phyloP scores from a whole-genome alignment of 345 rosid species.

The Geranium brycei region DNA sequence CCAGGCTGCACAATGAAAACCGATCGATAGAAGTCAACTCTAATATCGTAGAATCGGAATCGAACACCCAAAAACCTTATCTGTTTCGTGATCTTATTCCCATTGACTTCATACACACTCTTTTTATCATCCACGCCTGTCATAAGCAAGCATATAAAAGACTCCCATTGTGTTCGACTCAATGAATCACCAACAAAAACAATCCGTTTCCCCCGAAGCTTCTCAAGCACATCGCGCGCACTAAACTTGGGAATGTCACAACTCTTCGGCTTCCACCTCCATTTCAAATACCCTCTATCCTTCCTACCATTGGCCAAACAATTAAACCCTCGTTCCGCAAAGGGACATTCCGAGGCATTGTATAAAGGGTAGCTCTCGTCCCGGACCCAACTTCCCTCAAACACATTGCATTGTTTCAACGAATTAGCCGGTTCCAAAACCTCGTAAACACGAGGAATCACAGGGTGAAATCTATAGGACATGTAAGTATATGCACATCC shows the following conservation, averaged over 20 bases:
- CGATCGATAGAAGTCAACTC: slow-evolving; percentile 58
- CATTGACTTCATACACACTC: slow-evolving; percentile 48
- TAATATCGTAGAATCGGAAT: slow-evolving; percentile 35
- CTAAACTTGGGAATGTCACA: slow-evolving; percentile 51
- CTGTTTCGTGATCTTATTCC: slow-evolving; percentile 40
- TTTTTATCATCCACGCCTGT: slow-evolving; percentile 50
- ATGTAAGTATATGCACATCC: slow-evolving; percentile 28
- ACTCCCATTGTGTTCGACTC: slow-evolving; percentile 69
- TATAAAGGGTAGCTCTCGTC: slow-evolving; percentile 54
- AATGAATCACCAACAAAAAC: slow-evolving; percentile 65
- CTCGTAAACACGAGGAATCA: slow-evolving; percentile 8
- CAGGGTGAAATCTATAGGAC: slow-evolving; percentile 30
- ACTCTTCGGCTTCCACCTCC: slow-evolving; percentile 62
- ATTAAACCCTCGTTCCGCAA: slow-evolving; percentile 51
- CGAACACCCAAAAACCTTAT: slow-evolving; percentile 41
- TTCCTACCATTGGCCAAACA: slow-evolving; percentile 54
- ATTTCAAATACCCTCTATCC: slow-evolving; percentile 39
- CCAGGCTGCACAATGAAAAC: slow-evolving; percentile 53
- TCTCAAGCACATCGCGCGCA: slow-evolving; percentile 25
- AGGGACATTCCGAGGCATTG: slow-evolving; percentile 51
- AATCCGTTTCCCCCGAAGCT: slow-evolving; percentile 46
- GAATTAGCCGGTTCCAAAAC: slow-evolving; percentile 18
- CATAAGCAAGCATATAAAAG: slow-evolving; percentile 64
- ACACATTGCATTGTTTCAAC: slow-evolving; percentile 29
- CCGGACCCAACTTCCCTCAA: slow-evolving; percentile 44